Evolutionary conservation across 2,329 filamentous ascomycete genomes (phyloP).

Genomic region (Sclerotinia subarctica): DNA sequence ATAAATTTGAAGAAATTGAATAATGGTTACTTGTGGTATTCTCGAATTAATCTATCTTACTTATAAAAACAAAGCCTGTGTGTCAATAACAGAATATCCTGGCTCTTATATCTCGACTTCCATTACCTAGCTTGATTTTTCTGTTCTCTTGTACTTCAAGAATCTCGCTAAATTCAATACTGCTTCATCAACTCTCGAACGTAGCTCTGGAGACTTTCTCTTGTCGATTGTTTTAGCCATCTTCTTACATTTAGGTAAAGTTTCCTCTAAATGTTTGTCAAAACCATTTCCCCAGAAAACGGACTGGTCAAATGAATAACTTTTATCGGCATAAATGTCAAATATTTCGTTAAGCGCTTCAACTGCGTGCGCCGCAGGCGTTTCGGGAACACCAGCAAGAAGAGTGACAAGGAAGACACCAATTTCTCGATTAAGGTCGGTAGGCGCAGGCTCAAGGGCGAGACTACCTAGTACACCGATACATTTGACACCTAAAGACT

Average conservation of each 20-base stretch:
- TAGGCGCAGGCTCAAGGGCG: constrained; percentile 53
- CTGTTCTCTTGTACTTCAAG: constrained; percentile 56
- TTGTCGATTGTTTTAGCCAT: constrained; percentile 61
- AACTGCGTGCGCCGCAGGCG: constrained; percentile 55
- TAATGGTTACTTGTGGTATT: not conserved
- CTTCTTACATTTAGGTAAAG: constrained; percentile 51
- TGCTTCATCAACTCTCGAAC: constrained; percentile 58
- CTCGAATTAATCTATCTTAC: not conserved
- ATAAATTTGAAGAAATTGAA: not conserved
- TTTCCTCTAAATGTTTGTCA: constrained; percentile 55
- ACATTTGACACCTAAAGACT: constrained; percentile 61
- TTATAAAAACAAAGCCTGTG: not conserved
- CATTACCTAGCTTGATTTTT: constrained; percentile 21
- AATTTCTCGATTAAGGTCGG: constrained; percentile 58
- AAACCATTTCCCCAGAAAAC: constrained; percentile 65
- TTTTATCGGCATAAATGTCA: constrained; percentile 64
- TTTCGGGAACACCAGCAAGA: constrained; percentile 50
- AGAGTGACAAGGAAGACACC: constrained; percentile 60
- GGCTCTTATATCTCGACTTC: not conserved
- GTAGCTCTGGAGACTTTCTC: constrained; percentile 53
- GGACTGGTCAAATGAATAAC: constrained; percentile 53
- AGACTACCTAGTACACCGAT: constrained; percentile 64
- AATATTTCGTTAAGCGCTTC: constrained; percentile 66
- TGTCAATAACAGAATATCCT: not conserved
- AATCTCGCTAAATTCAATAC: constrained; percentile 60